Conservation (phyloP, 495 filamentous ascomycete genomes). For the Hypoxylon fuscum region DNA sequence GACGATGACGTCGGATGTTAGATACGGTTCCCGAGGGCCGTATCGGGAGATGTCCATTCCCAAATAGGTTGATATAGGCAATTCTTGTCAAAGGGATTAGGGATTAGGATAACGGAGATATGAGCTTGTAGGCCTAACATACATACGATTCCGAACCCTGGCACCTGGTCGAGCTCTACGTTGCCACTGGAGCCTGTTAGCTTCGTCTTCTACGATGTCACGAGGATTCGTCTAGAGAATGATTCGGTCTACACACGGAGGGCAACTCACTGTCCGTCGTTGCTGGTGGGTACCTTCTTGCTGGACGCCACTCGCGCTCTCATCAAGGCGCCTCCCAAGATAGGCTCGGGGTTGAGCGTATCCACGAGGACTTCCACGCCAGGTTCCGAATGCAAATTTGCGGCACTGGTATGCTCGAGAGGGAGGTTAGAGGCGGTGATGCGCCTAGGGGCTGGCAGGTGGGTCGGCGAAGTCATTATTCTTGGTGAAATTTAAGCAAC, state of each 20-base stretch:
- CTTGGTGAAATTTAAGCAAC: neutral
- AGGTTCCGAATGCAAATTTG: slow-evolving; percentile 26
- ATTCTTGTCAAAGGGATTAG: neutral
- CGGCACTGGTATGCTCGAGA: slow-evolving; percentile 12
- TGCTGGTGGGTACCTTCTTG: slow-evolving; percentile 37
- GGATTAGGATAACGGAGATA: neutral
- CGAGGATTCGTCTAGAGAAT: neutral
- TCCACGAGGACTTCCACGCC: slow-evolving; percentile 37
- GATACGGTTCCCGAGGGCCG: neutral
- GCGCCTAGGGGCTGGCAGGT: slow-evolving; percentile 28
- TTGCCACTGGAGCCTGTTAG: slow-evolving; percentile 24
- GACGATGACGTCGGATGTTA: slow-evolving; percentile 17
- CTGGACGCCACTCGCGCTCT: slow-evolving; percentile 37
- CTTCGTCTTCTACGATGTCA: slow-evolving; percentile 1
- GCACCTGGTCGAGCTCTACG: slow-evolving; percentile 26
- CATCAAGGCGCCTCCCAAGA: slow-evolving; percentile 31
- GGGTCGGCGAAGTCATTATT: slow-evolving; percentile 30
- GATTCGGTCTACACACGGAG: neutral
- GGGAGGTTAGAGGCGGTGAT: slow-evolving; percentile 40
- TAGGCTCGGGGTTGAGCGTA: slow-evolving; percentile 28
- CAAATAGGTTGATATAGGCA: neutral
- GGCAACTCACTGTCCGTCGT: slow-evolving; percentile 40
- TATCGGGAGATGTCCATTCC: slow-evolving; percentile 1
- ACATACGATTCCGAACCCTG: slow-evolving; percentile 36
- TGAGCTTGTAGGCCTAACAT: slow-evolving; percentile 1